Evolutionary conservation across 1,284 basidiomycete genomes (phyloP), one percentile per base, ranked within the genome.

Genomic region (Sphagnurus paluster): DNA sequence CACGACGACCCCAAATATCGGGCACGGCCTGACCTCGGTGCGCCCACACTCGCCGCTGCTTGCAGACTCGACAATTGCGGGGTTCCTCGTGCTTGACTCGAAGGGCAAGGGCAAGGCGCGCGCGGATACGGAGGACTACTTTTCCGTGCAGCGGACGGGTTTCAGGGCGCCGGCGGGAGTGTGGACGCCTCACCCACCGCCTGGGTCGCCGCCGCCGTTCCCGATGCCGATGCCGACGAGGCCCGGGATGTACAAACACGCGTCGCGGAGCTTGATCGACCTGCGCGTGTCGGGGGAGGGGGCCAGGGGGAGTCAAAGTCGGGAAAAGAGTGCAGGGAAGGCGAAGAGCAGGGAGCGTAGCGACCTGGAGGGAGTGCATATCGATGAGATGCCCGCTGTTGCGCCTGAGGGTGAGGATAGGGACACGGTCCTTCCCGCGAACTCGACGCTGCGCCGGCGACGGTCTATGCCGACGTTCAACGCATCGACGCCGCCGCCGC

Each of bases 381-480:
- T 19, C 36, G 19, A 11, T 25, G 3, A 30, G 14, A 14, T 30
- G 11, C 11, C 11, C 7, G 28, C 3, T 3, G 32, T 16, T 20
- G 2, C 14, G 24, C 33, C 26, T 10, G 17, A 21, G 25, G 34
- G 17, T 35, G 28, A 25, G 42, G 34, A 39, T 14, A n/a, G 4
- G 26, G 32, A 46, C 19, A n/a, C n/a, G n/a, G n/a, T n/a, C n/a
- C n/a, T n/a, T 32, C 44, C 63, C 4, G 53, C 60, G 44, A 57
- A 63, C 19, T 19, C 32, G 2, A 25, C 33, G 13, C 52, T 78
- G 29, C 70, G 73, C 4, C 69, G 78, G 20, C 73, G 74, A 29
- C 69, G 72, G 17, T 84, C 82, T n/a, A 71, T 84, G 66, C 82
- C 81, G 8, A 77, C 71, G 11, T 80, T 77, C 61, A 72, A 64